phyloP scores from a whole-genome alignment of 805 yeast species.

The Ogataea pilisensis region DNA sequence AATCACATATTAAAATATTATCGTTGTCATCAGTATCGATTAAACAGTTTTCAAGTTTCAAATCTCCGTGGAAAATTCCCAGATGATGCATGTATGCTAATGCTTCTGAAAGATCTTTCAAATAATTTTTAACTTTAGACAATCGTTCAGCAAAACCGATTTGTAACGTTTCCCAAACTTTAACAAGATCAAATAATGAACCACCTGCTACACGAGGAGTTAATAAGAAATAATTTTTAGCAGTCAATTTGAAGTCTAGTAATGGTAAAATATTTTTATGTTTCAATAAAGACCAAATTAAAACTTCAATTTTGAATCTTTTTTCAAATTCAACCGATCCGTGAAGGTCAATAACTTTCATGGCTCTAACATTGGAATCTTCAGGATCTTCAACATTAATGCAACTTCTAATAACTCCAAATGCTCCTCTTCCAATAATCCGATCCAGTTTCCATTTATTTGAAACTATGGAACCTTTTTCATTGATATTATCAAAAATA shows the following conservation, averaged over 20 bases:
- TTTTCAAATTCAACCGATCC: constrained; percentile 44
- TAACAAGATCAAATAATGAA: constrained; percentile 72
- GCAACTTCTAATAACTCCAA: constrained; percentile 67
- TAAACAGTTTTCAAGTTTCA: constrained; percentile 77
- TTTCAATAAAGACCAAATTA: constrained; percentile 66
- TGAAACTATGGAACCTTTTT: constrained; percentile 64
- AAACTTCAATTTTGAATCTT: constrained; percentile 66
- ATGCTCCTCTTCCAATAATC: constrained; percentile 83
- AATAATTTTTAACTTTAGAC: constrained; percentile 32
- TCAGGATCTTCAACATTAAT: constrained; percentile 10
- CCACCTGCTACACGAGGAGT: constrained; percentile 71
- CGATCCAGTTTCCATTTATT: constrained; percentile 56
- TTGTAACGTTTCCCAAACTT: constrained; percentile 49
- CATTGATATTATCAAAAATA: constrained; percentile 37
- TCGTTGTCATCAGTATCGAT: constrained; percentile 39
- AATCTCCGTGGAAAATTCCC: constrained; percentile 75
- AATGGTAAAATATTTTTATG: constrained; percentile 67
- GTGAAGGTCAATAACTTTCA: constrained; percentile 29
- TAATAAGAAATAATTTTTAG: constrained; percentile 59
- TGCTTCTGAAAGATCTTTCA: constrained; percentile 54
- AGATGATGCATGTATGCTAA: constrained; percentile 57
- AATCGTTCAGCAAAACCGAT: constrained; percentile 12
- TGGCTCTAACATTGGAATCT: constrained; percentile 19
- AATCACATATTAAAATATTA: constrained; percentile 70
- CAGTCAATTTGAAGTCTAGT: constrained; percentile 56